These are phyloP conservation scores for Neonectria faginata DNA, from an alignment of 2,329 filamentous ascomycete species.

Conservation along the genomic window DNA sequence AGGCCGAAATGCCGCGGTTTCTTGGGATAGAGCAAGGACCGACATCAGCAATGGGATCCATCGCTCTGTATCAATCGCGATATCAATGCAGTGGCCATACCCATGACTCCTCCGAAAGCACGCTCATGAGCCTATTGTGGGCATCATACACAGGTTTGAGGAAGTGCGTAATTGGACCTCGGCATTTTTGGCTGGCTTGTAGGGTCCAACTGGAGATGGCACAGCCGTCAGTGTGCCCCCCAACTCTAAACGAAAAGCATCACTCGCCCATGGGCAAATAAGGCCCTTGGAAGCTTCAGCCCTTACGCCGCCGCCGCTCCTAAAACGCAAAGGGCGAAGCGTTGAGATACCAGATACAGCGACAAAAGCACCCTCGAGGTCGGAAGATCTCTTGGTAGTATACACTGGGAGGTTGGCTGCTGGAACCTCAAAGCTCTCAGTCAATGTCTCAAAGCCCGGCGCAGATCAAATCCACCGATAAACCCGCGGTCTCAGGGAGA, in stretches of 20 bases:
- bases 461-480: neutral
- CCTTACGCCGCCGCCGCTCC: neutral
- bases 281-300: neutral
- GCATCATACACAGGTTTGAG: neutral
- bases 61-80: neutral
- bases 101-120: neutral
- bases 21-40: neutral
- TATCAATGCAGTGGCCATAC: neutral
- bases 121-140: neutral
- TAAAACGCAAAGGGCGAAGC: neutral
- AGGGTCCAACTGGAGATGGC: neutral
- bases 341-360: neutral
- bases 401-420: neutral
- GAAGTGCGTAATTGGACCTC: neutral
- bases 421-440: neutral
- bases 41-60: neutral
- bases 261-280: neutral
- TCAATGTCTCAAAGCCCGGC: neutral
- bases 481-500: neutral
- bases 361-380: neutral
- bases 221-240: neutral
- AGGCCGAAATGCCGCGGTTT: neutral
- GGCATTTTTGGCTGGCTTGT: neutral
- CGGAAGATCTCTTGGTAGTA: neutral
- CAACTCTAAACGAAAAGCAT: neutral